These are phyloP conservation scores for Penicillium silybi DNA, from an alignment of 495 filamentous ascomycete species.

Conservation along the genomic window DNA sequence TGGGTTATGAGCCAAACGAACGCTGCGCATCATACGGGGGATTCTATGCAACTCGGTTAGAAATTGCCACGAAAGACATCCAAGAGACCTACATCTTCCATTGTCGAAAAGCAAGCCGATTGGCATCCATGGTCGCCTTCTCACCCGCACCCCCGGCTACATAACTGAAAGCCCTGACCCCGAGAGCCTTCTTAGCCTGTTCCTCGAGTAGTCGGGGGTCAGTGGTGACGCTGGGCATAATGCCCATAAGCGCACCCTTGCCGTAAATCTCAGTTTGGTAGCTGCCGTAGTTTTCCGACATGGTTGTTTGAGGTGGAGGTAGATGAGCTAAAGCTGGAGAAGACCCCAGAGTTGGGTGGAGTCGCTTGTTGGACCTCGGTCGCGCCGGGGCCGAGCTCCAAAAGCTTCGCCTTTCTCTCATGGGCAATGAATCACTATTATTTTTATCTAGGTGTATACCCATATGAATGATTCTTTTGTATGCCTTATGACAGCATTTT, in stretches of 20 bases:
- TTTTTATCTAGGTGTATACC: not conserved
- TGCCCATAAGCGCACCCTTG: slow-evolving; percentile 45
- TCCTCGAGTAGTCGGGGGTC: slow-evolving; percentile 58
- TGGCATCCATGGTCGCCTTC: slow-evolving; percentile 61
- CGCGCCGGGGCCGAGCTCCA: not conserved
- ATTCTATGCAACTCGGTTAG: slow-evolving; percentile 18
- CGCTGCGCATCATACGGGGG: slow-evolving; percentile 40
- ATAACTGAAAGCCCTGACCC: slow-evolving; percentile 53
- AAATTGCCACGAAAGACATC: not conserved
- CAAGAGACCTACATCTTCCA: slow-evolving; percentile 50
- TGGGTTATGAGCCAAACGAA: slow-evolving; percentile 14
- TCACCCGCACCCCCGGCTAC: slow-evolving; percentile 63
- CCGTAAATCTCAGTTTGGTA: slow-evolving; percentile 49
- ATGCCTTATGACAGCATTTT: not conserved
- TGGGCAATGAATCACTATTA: not conserved
- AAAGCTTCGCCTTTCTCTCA: not conserved
- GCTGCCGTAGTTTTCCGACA: slow-evolving; percentile 40
- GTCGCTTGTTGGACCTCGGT: not conserved
- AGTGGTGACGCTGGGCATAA: slow-evolving; percentile 52
- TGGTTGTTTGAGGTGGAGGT: slow-evolving; percentile 9
- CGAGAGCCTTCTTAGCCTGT: slow-evolving; percentile 48
- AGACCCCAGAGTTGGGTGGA: not conserved
- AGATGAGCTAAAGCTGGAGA: not conserved
- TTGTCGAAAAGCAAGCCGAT: slow-evolving; percentile 60
- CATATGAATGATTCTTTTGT: not conserved